Conservation (phyloP, 768 basidiomycete species). For the Mycena sanguinolenta region DNA sequence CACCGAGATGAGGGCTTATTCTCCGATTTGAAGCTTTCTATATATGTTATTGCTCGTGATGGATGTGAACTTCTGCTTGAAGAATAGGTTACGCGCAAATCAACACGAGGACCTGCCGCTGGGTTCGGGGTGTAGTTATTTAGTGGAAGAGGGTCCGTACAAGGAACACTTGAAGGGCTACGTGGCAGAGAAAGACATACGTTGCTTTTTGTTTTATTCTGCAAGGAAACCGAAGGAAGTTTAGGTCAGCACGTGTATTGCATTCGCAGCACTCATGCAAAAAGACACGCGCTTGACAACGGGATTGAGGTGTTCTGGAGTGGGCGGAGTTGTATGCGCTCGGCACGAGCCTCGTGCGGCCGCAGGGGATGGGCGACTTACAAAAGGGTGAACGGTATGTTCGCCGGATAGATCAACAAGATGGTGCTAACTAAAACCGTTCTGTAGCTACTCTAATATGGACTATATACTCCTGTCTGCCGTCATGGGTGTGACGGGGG, state of each 20-base stretch:
- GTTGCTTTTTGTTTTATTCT: not conserved
- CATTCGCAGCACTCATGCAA: too few species aligned
- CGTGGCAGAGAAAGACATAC: constrained; percentile 7
- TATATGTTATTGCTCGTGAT: constrained; percentile 9
- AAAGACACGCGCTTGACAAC: too few species aligned
- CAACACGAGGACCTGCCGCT: not conserved
- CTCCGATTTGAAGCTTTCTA: not conserved
- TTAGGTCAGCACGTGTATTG: constrained; percentile 12
- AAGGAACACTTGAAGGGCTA: too few species aligned
- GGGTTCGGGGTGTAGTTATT: constrained; percentile 2
- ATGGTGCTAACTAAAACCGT: not conserved
- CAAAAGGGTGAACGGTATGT: not conserved
- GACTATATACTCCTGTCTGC: not conserved
- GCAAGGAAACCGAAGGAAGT: not conserved
- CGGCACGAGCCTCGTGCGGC: not conserved
- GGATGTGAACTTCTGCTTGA: constrained; percentile 5
- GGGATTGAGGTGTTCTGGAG: too few species aligned
- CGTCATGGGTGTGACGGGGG: not conserved
- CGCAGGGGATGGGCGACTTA: not conserved
- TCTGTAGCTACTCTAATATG: not conserved
- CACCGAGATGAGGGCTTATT: not conserved
- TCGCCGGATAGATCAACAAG: not conserved
- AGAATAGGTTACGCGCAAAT: constrained; percentile 1
- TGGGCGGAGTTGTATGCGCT: too few species aligned
- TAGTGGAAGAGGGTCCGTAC: not conserved